Base-by-base conservation (phyloP, 768 basidiomycete species). In the Dioszegia hungarica region DNA sequence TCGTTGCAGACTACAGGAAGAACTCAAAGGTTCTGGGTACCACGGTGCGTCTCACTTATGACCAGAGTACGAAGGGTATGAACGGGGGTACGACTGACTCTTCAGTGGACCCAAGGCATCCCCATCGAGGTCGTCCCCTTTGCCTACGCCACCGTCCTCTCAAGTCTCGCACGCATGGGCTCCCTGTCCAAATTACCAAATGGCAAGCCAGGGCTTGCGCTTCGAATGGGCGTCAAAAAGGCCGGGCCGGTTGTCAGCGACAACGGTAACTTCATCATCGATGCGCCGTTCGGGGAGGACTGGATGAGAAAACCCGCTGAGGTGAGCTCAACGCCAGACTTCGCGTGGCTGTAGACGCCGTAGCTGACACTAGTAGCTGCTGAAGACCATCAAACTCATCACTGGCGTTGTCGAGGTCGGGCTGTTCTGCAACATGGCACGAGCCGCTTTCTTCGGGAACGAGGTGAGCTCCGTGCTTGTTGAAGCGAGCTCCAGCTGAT, bases 391-490 rank as follows among this genome's bases (percentile, higher is more conserved):
- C 70, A 98, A 97, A 80, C 83, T 94, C 82, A 81, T 98, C 58
- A 98, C 94, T 2, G 95, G 95, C 43, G 90, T 97, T 22, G 90
- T 98, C n/a, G 95, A 99, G 76, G 95, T 97, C 31, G 95, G 95
- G 0, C 77, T 99, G n/a, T 98, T 99, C 79, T 92, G 90, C 72
- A 80, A 85, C 52, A 86, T 95, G 70, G 92, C 88, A 4, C 83
- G 86, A 72, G 92, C 92, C 0, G 94, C 93, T n/a, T 98, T 97
- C 79, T 99, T 98, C 57, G 74, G 74, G 25, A 74, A 75, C 41
- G 72, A 67, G 55, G 72, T 68, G 51, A 45, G 65, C 28, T 24
- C 29, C 2, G 9, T 48, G 15, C 33, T n/a, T 22, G 27, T 37
- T 29, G 15, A n/a, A 8, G 27, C 12, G 38, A 46, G 31, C 9